These are phyloP conservation scores for Puccinia horiana DNA, from an alignment of 1,284 basidiomycete genomes.

Conservation along the genomic window DNA sequence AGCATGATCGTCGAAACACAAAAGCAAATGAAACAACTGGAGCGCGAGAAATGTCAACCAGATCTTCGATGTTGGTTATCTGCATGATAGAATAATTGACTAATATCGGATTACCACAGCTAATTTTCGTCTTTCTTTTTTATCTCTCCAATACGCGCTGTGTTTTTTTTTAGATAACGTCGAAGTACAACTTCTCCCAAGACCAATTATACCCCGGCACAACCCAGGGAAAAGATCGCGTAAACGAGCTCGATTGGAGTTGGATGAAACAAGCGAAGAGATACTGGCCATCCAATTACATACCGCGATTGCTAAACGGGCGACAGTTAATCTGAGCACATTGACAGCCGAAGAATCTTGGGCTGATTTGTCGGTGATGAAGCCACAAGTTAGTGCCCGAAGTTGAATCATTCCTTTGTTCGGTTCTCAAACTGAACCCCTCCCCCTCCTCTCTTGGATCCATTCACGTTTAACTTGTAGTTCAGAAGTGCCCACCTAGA, in stretches of 20 bases:
- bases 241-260: constrained; percentile 40
- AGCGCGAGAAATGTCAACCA: constrained; percentile 44
- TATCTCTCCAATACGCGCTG: neutral
- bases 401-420: neutral
- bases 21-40: constrained; percentile 41
- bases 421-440: constrained; percentile 5
- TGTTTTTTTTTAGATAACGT: constrained; percentile 45
- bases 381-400: constrained; percentile 43
- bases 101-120: neutral
- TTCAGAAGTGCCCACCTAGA: constrained; percentile 22
- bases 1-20: constrained; percentile 38
- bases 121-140: constrained; percentile 9
- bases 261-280: constrained; percentile 37
- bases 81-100: neutral
- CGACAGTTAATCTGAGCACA: constrained; percentile 37
- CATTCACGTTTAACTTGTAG: neutral
- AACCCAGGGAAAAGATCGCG: constrained; percentile 16
- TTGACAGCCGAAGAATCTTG: constrained; percentile 44
- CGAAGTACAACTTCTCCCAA: constrained; percentile 47
- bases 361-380: constrained; percentile 46
- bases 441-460: neutral
- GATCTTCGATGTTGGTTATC: constrained; percentile 43
- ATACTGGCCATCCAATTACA: constrained; percentile 38
- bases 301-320: constrained; percentile 36
- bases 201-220: constrained; percentile 41